A percentile compares a stretch with the other conserved stretches of the same genome.
These are phyloP conservation scores for Durotheca rogersii DNA, from an alignment of 495 filamentous ascomycete genomes.

Conservation along the genomic window DNA sequence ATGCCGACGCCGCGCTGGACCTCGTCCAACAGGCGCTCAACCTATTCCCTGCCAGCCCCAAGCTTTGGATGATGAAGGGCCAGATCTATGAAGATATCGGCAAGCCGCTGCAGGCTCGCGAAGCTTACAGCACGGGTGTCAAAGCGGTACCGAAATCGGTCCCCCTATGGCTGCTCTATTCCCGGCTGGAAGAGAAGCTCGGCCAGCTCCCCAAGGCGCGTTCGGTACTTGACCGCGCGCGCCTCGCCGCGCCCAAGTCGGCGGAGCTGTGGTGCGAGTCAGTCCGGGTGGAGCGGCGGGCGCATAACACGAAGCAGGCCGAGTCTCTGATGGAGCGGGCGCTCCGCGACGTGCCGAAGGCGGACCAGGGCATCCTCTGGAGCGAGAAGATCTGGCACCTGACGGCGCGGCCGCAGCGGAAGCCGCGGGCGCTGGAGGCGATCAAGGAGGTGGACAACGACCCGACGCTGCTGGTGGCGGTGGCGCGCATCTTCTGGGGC, in stretches of 20 bases:
- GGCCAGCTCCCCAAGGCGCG: slow-evolving; percentile 89
- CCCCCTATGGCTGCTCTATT: slow-evolving; percentile 84
- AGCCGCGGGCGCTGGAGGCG: slow-evolving; percentile 84
- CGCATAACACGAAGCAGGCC: slow-evolving; percentile 77
- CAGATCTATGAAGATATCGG: slow-evolving; percentile 86
- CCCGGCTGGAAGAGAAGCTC: slow-evolving; percentile 80
- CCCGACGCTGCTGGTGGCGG: slow-evolving; percentile 69
- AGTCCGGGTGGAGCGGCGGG: slow-evolving; percentile 88
- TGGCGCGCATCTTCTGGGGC: slow-evolving; percentile 58
- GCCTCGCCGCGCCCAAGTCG: slow-evolving; percentile 80
- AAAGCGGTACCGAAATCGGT: slow-evolving; percentile 81
- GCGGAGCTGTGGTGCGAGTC: slow-evolving; percentile 87
- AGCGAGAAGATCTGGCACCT: slow-evolving; percentile 92
- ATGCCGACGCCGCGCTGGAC: slow-evolving; percentile 76
- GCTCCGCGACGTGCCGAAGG: slow-evolving; percentile 80
- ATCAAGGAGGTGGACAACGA: slow-evolving; percentile 97
- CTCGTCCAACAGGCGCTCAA: slow-evolving; percentile 84
- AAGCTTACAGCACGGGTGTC: slow-evolving; percentile 87
- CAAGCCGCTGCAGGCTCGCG: slow-evolving; percentile 79
- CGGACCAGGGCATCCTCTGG: slow-evolving; percentile 81
- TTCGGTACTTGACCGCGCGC: slow-evolving; percentile 84
- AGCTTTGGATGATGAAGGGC: slow-evolving; percentile 98
- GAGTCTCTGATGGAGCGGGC: slow-evolving; percentile 90
- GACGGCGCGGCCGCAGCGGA: slow-evolving; percentile 85
- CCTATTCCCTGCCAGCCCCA: slow-evolving; percentile 81